A percentile compares a stretch with the other conserved stretches of the same genome.
Evolutionary conservation across 257 asterid species (phyloP).

Genomic region (Fraxinus americana): DNA sequence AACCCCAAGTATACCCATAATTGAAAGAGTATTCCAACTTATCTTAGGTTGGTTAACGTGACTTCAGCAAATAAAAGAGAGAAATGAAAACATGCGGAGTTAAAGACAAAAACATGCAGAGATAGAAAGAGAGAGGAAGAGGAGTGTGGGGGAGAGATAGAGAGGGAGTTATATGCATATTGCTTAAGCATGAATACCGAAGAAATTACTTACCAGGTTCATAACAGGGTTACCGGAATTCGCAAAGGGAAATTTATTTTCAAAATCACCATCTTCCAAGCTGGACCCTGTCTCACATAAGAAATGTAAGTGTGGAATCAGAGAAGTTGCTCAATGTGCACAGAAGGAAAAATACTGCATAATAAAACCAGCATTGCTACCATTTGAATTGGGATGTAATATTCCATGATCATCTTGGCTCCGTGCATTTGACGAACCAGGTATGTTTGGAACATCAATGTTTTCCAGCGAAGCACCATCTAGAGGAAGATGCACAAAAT

Average conservation of each 20-base stretch:
- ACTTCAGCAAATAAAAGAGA: neutral
- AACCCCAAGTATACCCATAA: too few relatives aligned
- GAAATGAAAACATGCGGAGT: neutral
- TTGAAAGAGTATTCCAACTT: too few relatives aligned
- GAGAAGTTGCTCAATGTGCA: conserved; percentile 15
- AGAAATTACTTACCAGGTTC: conserved; percentile 62
- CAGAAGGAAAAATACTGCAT: conserved; percentile 7
- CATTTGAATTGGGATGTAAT: conserved; percentile 54
- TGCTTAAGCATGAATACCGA: conserved; percentile 14
- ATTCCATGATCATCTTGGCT: conserved; percentile 43
- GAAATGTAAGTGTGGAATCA: conserved; percentile 18
- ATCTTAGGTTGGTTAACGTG: too few relatives aligned
- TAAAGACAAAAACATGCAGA: neutral
- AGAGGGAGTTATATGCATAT: conserved; percentile 4
- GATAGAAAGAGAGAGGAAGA: conserved; percentile 2
- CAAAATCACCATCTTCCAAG: conserved; percentile 51
- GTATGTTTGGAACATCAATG: conserved; percentile 52
- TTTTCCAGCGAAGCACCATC: conserved; percentile 43
- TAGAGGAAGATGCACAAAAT: conserved; percentile 54
- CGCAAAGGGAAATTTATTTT: conserved; percentile 65
- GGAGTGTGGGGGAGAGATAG: neutral
- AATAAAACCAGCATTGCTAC: conserved; percentile 37
- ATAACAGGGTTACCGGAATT: conserved; percentile 83
- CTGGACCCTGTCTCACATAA: conserved; percentile 50
- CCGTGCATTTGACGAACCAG: conserved; percentile 43